These are phyloP conservation scores for Verbena officinalis DNA, from an alignment of 257 asterid genomes.

Conservation along the genomic window DNA sequence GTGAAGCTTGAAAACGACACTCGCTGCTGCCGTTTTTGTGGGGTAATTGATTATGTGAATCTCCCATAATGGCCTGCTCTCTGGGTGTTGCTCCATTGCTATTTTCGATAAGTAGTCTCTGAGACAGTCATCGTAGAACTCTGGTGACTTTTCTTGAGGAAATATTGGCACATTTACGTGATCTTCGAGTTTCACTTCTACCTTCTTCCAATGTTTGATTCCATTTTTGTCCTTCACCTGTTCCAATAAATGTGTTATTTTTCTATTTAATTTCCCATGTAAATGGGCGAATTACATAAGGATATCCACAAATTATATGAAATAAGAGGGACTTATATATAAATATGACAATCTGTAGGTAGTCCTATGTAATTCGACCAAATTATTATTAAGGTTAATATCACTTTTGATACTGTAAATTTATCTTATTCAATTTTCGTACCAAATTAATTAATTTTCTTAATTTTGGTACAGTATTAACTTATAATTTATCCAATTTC, in stretches of 20 bases:
- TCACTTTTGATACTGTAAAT: too few relatives aligned
- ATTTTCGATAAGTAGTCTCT: constrained; percentile 51
- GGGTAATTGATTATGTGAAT: constrained; percentile 68
- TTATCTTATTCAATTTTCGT: too few relatives aligned
- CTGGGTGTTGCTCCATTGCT: constrained; percentile 41
- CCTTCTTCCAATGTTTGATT: constrained; percentile 60
- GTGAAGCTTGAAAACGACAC: constrained; percentile 56
- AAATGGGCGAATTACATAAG: too few relatives aligned
- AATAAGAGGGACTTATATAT: too few relatives aligned
- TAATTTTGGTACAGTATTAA: too few relatives aligned
- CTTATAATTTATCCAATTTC: too few relatives aligned
- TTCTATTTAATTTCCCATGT: too few relatives aligned
- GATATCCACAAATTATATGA: too few relatives aligned
- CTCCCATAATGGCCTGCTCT: constrained; percentile 68
- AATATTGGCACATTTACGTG: constrained; percentile 49
- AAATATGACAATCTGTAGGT: too few relatives aligned
- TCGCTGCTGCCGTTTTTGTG: constrained; percentile 48
- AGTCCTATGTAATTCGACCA: too few relatives aligned
- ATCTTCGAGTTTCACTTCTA: constrained; percentile 49
- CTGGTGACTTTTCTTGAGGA: constrained; percentile 34
- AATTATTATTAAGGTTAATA: too few relatives aligned
- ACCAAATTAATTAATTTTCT: too few relatives aligned
- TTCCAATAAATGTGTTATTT: not conserved
- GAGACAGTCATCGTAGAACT: constrained; percentile 50
- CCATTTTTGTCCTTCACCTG: constrained; percentile 57